Evolutionary conservation across 768 basidiomycete species (phyloP).

Genomic region (Russula brevipes): DNA sequence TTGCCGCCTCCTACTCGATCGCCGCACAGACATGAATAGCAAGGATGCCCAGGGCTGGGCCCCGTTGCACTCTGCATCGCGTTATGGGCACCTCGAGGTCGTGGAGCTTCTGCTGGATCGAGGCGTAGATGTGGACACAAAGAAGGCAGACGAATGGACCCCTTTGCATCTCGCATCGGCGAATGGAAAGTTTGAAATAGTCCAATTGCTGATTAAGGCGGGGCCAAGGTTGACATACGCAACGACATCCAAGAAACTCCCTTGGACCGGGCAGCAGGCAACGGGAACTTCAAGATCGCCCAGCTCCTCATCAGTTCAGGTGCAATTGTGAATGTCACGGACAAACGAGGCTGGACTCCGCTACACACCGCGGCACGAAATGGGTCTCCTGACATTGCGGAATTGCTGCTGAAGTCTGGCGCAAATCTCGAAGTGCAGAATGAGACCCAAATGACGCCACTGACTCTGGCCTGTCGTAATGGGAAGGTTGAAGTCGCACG

Average conservation of each 20-base stretch:
- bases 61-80: neutral
- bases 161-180: constrained; percentile 4
- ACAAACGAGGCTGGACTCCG: neutral
- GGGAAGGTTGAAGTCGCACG: neutral
- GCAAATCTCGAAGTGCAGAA: neutral
- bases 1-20: neutral
- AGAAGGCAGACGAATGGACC: constrained; percentile 5
- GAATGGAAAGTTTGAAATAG: neutral
- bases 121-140: neutral
- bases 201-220: neutral
- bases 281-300: neutral
- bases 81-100: neutral
- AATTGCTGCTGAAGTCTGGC: neutral
- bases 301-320: neutral
- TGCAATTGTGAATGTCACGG: neutral
- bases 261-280: neutral
- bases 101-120: neutral
- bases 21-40: neutral
- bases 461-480: neutral
- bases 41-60: neutral
- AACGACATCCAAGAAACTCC: neutral
- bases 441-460: neutral
- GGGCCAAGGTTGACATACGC: neutral
- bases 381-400: neutral
- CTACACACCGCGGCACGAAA: neutral